phyloP scores from a whole-genome alignment of 2,329 filamentous ascomycete species.

The Alternaria arborescens region DNA sequence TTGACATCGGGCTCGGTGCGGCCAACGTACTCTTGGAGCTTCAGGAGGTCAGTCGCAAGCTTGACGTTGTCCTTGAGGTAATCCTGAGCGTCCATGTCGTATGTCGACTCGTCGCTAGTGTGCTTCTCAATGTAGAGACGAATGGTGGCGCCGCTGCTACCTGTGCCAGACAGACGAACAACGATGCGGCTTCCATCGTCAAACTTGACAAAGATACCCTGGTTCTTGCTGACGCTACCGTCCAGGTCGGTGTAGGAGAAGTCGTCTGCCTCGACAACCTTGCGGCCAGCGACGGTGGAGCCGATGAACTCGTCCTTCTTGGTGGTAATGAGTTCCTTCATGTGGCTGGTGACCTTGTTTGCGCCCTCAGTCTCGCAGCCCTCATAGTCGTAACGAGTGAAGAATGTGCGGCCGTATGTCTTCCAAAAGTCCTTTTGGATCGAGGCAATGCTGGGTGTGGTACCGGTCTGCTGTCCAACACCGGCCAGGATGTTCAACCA shows the following conservation, averaged over 20 bases:
- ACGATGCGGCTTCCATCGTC: conserved; percentile 95
- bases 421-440: conserved; percentile 98
- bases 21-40: conserved; percentile 93
- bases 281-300: conserved; percentile 81
- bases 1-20: conserved; percentile 95
- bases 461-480: conserved; percentile 80
- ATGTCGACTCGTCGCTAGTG: conserved; percentile 80
- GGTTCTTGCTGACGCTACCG: conserved; percentile 92
- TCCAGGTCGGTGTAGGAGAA: conserved; percentile 99
- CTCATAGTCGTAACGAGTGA: conserved; percentile 99
- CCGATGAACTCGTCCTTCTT: conserved; percentile 79
- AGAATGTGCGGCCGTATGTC: conserved; percentile 96
- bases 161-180: conserved; percentile 92
- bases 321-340: conserved; percentile 78
- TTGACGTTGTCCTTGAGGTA: conserved; percentile 91
- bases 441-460: conserved; percentile 89
- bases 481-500: conserved; percentile 99
- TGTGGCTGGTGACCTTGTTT: conserved; percentile 84
- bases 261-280: conserved; percentile 89
- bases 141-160: conserved; percentile 94
- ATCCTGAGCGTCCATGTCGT: conserved; percentile 85
- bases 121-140: conserved; percentile 97
- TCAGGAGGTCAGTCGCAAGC: conserved; percentile 83
- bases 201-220: conserved; percentile 94
- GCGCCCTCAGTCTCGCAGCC: conserved; percentile 90